Conservation (phyloP, 495 filamentous ascomycete species). For the Penicillium longicatenatum region DNA sequence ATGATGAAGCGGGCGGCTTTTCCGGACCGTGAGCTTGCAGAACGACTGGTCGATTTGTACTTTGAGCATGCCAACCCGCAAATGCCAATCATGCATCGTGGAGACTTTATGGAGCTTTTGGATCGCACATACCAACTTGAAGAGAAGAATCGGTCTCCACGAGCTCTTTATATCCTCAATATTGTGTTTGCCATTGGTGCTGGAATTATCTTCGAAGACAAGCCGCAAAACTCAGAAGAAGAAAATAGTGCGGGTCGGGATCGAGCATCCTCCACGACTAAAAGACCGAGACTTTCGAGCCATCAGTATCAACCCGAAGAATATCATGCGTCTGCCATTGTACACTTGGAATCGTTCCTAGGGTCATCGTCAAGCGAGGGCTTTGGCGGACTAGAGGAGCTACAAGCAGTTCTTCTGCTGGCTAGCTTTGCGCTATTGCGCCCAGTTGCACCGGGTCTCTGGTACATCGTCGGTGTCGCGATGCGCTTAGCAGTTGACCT, state of each 20-base stretch:
- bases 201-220: slow-evolving; percentile 82
- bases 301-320: slow-evolving; percentile 87
- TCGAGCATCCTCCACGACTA: slow-evolving; percentile 43
- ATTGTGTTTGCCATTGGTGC: slow-evolving; percentile 98
- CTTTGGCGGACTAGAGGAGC: slow-evolving; percentile 81
- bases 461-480: slow-evolving; percentile 96
- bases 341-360: slow-evolving; percentile 86
- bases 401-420: slow-evolving; percentile 87
- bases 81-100: slow-evolving; percentile 85
- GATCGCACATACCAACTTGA: slow-evolving; percentile 73
- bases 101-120: slow-evolving; percentile 83
- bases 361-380: slow-evolving; percentile 63
- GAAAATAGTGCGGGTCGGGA: slow-evolving; percentile 36
- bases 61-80: slow-evolving; percentile 97
- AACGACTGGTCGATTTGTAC: slow-evolving; percentile 76
- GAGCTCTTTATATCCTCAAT: slow-evolving; percentile 89
- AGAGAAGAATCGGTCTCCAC: slow-evolving; percentile 68
- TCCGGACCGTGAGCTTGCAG: slow-evolving; percentile 71
- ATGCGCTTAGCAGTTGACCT: slow-evolving; percentile 88
- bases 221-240: slow-evolving; percentile 42
- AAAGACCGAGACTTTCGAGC: slow-evolving; percentile 53
- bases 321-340: slow-evolving; percentile 91
- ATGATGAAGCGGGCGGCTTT: slow-evolving; percentile 85
- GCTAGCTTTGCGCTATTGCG: slow-evolving; percentile 89
- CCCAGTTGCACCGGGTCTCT: slow-evolving; percentile 89